Evolutionary conservation across 345 rosid species (phyloP), one percentile per base, ranked within the genome.

Genomic region (Pugionium dolabratum): DNA sequence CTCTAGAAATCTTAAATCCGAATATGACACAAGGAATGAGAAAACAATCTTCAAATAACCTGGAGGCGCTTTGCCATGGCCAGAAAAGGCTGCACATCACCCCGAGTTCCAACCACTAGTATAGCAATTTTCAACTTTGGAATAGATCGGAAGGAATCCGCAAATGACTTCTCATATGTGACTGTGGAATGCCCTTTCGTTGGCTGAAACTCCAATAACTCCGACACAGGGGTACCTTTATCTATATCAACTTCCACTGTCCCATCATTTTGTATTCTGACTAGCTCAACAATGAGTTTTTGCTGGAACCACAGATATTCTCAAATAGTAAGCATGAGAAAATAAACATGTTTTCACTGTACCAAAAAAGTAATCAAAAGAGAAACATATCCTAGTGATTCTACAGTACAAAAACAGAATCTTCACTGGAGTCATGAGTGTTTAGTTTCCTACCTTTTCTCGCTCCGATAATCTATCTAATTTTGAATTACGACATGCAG

Each of bases 11-110:
- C 18, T 18, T 18, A 18, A 18, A 18, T 18, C 18, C 18, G 18
- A 18, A 18, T 18, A 18, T 18, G 18, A 18, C 18, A 18, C 18
- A 37, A 48, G 30, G 54, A 59, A 61, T 1, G 2, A 62, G 0
- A 29, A 59, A 58, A 27, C 50, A 9, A 67, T 35, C n/a, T 46
- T 39, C 47, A 30, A 18, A 18, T 18, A 43, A 89, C 96, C 96
- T 89, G 96, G 53, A 89, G 79, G 25, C 85, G 79, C 77, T 86
- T 89, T 25, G 90, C 96, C 50, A 89, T 89, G 0, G 96, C 96
- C 78, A 83, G 62, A 83, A 89, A 89, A 61, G 96, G 93, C 64
- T 89, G 96, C 74, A 89, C 96, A 77, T 89, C 96, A 30, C 96
- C 96, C 18, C 93, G 93, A 1, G 96, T 89, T 7, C 95, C 95